Evolutionary conservation across 768 basidiomycete species (phyloP).

Genomic region (Rhizopogon rudus): DNA sequence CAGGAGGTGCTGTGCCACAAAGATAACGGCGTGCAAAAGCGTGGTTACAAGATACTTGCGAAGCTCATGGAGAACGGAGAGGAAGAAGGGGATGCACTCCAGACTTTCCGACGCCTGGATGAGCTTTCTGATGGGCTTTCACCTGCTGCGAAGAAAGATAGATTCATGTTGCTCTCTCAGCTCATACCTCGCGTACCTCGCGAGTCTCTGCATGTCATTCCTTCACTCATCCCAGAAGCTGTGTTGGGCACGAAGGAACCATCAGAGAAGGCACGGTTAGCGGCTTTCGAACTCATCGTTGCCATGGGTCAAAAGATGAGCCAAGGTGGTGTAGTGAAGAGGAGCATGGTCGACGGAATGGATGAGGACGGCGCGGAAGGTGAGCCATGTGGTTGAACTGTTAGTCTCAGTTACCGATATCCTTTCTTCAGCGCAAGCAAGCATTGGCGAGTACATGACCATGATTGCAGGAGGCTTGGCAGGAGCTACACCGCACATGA

Average conservation of each 20-base stretch:
- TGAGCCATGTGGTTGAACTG: constrained; percentile 11
- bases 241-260: constrained; percentile 96
- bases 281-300: constrained; percentile 87
- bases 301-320: constrained; percentile 93
- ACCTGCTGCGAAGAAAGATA: constrained; percentile 92
- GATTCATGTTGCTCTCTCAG: constrained; percentile 67
- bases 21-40: constrained; percentile 92
- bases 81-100: constrained; percentile 48
- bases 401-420: constrained; percentile 5
- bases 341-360: constrained; percentile 77
- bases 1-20: constrained; percentile 63
- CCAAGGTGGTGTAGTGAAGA: constrained; percentile 76
- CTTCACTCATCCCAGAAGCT: constrained; percentile 87
- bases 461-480: constrained; percentile 96
- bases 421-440: constrained; percentile 52
- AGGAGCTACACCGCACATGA: constrained; percentile 94
- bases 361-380: constrained; percentile 59
- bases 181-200: constrained; percentile 68
- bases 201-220: constrained; percentile 75
- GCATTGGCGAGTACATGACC: constrained; percentile 87
- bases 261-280: constrained; percentile 84
- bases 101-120: constrained; percentile 61
- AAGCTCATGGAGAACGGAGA: constrained; percentile 66
- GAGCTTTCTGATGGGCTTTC: constrained; percentile 59
- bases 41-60: constrained; percentile 84